These are phyloP conservation scores for Fusarium circinatum DNA, from an alignment of 2,329 filamentous ascomycete species.

Conservation along the genomic window DNA sequence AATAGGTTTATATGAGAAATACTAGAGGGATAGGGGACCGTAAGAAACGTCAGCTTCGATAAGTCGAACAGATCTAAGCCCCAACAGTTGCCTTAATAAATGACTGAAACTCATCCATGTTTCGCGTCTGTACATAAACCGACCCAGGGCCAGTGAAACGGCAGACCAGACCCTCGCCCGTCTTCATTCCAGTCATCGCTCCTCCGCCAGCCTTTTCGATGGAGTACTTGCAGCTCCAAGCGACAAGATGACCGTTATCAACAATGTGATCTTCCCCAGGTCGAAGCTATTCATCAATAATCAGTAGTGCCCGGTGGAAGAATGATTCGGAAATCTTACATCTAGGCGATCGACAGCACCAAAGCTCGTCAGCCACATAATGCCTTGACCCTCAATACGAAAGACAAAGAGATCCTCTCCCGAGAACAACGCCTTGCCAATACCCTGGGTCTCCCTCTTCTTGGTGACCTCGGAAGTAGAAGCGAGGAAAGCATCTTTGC, in stretches of 20 bases:
- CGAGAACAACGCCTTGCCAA: neutral
- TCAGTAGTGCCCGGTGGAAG: neutral
- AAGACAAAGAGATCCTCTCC: neutral
- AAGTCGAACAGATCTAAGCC: neutral
- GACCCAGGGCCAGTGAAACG: neutral
- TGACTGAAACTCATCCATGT: neutral
- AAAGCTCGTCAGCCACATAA: neutral
- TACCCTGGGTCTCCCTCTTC: neutral
- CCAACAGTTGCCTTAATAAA: neutral
- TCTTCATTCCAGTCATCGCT: neutral
- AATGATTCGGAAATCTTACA: too few relatives aligned
- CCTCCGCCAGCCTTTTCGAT: neutral
- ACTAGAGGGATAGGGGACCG: too few relatives aligned
- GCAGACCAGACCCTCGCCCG: neutral
- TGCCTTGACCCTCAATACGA: neutral
- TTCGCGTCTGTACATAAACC: neutral
- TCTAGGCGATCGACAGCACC: neutral
- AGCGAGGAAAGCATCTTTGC: neutral
- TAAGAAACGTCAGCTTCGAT: too few relatives aligned
- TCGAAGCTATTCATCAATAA: neutral
- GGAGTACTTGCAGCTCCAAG: neutral
- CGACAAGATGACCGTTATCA: neutral
- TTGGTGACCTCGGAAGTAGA: neutral
- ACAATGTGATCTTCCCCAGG: neutral
- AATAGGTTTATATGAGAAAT: too few relatives aligned